phyloP scores from a whole-genome alignment of 2,329 filamentous ascomycete genomes.

The Talaromyces sp. region DNA sequence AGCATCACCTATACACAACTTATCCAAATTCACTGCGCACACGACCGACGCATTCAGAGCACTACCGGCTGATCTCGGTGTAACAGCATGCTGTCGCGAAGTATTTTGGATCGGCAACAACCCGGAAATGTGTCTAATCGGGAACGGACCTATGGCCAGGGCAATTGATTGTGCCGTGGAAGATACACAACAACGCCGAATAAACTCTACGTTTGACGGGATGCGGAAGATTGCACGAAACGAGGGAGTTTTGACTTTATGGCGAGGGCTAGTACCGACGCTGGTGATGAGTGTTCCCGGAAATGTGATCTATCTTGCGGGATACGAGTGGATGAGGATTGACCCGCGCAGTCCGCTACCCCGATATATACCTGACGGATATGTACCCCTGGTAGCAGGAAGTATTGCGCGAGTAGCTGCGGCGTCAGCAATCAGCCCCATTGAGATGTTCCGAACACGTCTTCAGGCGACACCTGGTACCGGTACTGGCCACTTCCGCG shows the following conservation, averaged over 20 bases:
- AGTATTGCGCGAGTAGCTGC: conserved; percentile 74
- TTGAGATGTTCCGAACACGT: conserved; percentile 90
- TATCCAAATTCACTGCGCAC: conserved; percentile 53
- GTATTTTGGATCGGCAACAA: conserved; percentile 94
- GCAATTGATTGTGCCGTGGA: conserved; percentile 77
- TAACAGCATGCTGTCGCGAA: conserved; percentile 92
- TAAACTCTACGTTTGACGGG: conserved; percentile 88
- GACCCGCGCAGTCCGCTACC: conserved; percentile 70
- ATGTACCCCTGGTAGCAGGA: conserved; percentile 77
- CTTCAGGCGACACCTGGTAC: conserved; percentile 71
- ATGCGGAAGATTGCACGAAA: conserved; percentile 91
- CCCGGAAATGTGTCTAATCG: conserved; percentile 75
- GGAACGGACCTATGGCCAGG: conserved; percentile 33
- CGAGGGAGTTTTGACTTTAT: conserved; percentile 80
- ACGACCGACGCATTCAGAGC: conserved; percentile 56
- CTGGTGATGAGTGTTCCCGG: conserved; percentile 89
- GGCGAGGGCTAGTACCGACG: conserved; percentile 92
- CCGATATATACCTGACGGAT: conserved; percentile 61
- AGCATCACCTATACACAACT: conserved; percentile 51
- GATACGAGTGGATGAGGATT: conserved; percentile 89
- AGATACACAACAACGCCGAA: conserved; percentile 76
- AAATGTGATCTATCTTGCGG: conserved; percentile 98
- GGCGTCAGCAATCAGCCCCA: conserved; percentile 78
- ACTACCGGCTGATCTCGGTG: conserved; percentile 79
- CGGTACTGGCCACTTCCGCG: conserved; percentile 66